phyloP scores from a whole-genome alignment of 2,329 filamentous ascomycete species.

The Colletotrichum euphorbiae region DNA sequence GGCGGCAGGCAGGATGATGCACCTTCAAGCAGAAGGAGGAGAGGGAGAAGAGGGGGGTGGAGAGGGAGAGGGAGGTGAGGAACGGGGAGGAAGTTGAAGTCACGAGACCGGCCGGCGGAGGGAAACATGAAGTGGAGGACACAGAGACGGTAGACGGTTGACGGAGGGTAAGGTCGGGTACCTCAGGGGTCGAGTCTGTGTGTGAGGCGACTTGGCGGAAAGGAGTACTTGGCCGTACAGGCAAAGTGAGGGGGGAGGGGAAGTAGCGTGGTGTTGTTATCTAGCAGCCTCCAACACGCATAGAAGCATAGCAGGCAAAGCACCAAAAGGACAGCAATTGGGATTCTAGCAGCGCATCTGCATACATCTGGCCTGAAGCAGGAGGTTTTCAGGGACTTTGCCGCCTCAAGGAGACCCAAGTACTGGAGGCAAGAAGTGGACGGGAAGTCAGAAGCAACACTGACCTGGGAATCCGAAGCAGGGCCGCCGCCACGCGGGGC shows the following conservation, averaged over 20 bases:
- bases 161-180: too few relatives aligned
- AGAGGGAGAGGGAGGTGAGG: neutral
- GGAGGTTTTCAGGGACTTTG: constrained; percentile 9
- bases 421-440: neutral
- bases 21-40: constrained; percentile 13
- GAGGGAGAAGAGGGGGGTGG: neutral
- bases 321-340: neutral
- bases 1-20: constrained; percentile 15
- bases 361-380: neutral
- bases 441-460: neutral
- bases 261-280: too few relatives aligned
- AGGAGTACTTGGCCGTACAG: too few relatives aligned
- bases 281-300: too few relatives aligned
- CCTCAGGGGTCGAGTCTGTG: too few relatives aligned
- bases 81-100: constrained; percentile 16
- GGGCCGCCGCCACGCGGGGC: neutral
- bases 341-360: neutral
- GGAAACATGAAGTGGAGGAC: neutral
- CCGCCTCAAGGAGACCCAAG: constrained; percentile 2
- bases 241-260: too few relatives aligned
- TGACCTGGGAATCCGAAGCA: too few relatives aligned
- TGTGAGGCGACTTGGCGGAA: too few relatives aligned
- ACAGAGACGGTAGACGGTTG: neutral
- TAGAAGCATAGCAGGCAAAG: too few relatives aligned
- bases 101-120: constrained; percentile 31